Percentiles rank a stretch among this genome's conserved stretches.
Evolutionary conservation across 805 yeast species (phyloP).

Genomic region (Candida takata): DNA sequence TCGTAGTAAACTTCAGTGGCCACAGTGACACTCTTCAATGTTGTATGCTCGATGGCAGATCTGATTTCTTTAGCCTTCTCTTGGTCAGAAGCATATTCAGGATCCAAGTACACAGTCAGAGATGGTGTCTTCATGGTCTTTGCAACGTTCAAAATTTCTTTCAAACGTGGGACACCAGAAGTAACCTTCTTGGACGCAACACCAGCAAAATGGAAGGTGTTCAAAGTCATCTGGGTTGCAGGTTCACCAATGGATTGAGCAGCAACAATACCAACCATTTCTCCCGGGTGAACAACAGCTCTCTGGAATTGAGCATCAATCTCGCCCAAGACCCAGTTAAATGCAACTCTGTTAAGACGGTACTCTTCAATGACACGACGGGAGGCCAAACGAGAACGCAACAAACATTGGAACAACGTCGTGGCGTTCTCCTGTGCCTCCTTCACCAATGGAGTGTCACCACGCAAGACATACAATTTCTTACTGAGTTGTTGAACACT

Average conservation of each 20-base stretch:
- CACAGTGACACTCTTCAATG: slow-evolving; percentile 90
- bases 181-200: slow-evolving; percentile 95
- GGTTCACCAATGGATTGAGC: slow-evolving; percentile 99
- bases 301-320: slow-evolving; percentile 89
- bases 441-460: slow-evolving; percentile 58
- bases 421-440: slow-evolving; percentile 95
- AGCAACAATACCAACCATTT: slow-evolving; percentile 96
- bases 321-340: slow-evolving; percentile 94
- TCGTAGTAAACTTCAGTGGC: slow-evolving; percentile 96
- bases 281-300: slow-evolving; percentile 93
- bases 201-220: slow-evolving; percentile 98
- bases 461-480: slow-evolving; percentile 73
- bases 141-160: slow-evolving; percentile 97
- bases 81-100: slow-evolving; percentile 77
- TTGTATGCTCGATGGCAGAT: slow-evolving; percentile 95
- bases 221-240: slow-evolving; percentile 95
- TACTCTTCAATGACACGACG: slow-evolving; percentile 91
- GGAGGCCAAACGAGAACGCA: slow-evolving; percentile 86
- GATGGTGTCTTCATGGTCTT: slow-evolving; percentile 99
- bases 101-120: slow-evolving; percentile 82
- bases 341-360: slow-evolving; percentile 75
- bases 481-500: slow-evolving; percentile 65
- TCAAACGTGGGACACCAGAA: slow-evolving; percentile 94
- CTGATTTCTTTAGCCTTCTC: slow-evolving; percentile 93
- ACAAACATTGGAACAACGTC: slow-evolving; percentile 78